A percentile compares a stretch with the other conserved stretches of the same genome.
These are phyloP conservation scores for Euphorbia schlechtendalii DNA, from an alignment of 441 rosid species.

Conservation along the genomic window DNA sequence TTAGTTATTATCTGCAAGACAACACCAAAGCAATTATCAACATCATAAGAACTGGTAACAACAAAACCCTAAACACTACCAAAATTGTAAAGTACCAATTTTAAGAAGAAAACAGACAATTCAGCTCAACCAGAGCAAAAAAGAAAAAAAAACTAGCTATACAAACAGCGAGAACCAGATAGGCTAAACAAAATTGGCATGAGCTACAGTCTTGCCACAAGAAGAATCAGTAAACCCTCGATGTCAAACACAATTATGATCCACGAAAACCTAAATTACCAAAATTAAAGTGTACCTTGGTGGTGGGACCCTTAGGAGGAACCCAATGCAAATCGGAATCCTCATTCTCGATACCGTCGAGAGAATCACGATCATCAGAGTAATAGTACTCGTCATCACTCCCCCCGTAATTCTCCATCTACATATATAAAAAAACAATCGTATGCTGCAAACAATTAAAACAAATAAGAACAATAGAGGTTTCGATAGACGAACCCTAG, in stretches of 20 bases:
- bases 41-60: not conserved
- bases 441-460: not conserved
- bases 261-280: not conserved
- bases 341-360: constrained; percentile 61
- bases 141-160: not conserved
- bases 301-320: constrained; percentile 47
- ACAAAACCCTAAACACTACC: too few species aligned
- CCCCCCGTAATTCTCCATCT: constrained; percentile 54
- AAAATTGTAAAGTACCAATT: too few species aligned
- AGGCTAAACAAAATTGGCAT: constrained; percentile 1
- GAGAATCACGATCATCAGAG: constrained; percentile 62
- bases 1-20: constrained; percentile 69
- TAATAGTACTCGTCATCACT: constrained; percentile 51
- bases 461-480: not conserved
- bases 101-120: not conserved
- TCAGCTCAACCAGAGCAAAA: not conserved
- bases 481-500: not conserved
- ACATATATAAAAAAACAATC: not conserved
- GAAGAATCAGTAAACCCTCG: constrained; percentile 5
- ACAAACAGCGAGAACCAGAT: not conserved
- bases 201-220: constrained; percentile 3
- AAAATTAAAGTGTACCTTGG: constrained; percentile 39
- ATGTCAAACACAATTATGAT: constrained; percentile 6
- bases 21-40: not conserved
- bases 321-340: constrained; percentile 41